Conservation (phyloP, 1,284 basidiomycete species). For the Puccinia polysora region DNA sequence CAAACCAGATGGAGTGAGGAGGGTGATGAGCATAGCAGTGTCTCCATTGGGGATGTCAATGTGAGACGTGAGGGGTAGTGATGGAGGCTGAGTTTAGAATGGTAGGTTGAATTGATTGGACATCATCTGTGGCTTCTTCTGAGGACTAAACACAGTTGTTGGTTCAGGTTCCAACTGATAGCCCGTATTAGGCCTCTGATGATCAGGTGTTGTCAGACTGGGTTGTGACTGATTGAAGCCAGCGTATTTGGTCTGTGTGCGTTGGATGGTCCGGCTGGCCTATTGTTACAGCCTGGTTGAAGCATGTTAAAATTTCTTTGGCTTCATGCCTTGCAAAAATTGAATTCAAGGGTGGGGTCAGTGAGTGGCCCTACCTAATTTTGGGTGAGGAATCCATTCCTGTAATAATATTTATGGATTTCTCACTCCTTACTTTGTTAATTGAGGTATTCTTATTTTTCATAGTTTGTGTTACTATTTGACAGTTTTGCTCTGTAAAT, state of each 20-base stretch:
- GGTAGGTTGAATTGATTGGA: neutral
- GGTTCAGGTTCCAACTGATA: neutral
- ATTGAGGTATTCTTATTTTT: too few relatives aligned
- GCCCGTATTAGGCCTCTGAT: neutral
- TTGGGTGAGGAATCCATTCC: too few relatives aligned
- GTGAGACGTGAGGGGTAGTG: too few relatives aligned
- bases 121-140: neutral
- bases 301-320: neutral
- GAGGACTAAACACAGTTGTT: neutral
- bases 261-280: neutral
- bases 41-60: too few relatives aligned
- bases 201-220: conserved; percentile 10
- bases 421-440: too few relatives aligned
- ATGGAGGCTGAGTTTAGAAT: conserved; percentile 12
- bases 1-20: too few relatives aligned
- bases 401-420: too few relatives aligned
- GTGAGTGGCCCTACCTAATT: too few relatives aligned
- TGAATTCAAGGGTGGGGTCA: too few relatives aligned
- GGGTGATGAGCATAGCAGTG: too few relatives aligned
- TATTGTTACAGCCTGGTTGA: neutral
- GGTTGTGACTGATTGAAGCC: neutral
- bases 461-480: too few relatives aligned
- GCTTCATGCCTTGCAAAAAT: conserved; percentile 4
- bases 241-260: neutral
- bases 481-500: too few relatives aligned